These are phyloP conservation scores for Prototheca wickerhamii DNA, from an alignment of 163 green algal genomes.

Conservation along the genomic window DNA sequence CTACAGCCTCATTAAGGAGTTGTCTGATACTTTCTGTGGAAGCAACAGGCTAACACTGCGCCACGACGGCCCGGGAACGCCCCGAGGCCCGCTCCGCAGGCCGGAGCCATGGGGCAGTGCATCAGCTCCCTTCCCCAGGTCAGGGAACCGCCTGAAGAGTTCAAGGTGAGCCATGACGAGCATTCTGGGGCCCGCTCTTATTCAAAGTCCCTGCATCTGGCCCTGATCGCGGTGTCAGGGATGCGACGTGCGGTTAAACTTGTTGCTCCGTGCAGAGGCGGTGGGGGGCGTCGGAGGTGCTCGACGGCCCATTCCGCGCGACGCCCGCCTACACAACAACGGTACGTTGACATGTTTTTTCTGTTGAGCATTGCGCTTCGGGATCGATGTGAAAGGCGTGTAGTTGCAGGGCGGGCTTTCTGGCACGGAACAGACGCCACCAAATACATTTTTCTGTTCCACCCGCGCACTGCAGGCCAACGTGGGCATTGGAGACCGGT, in stretches of 20 bases:
- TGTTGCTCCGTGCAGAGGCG: neutral
- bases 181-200: neutral
- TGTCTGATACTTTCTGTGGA: no score
- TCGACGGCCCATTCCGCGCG: neutral
- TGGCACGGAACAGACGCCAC: neutral
- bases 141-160: conserved; percentile 7
- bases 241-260: neutral
- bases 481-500: conserved; percentile 9
- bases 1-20: no score
- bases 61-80: neutral
- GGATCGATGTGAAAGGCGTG: neutral
- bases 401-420: neutral
- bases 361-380: neutral
- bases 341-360: conserved; percentile 3
- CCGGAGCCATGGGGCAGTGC: conserved; percentile 22
- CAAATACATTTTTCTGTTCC: neutral
- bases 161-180: neutral
- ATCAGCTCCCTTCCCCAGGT: neutral
- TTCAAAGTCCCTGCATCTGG: no score
- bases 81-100: no score
- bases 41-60: no score
- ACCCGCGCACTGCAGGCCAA: conserved; percentile 15
- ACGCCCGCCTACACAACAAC: conserved; percentile 20
- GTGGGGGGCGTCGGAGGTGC: conserved; percentile 6
- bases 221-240: no score